Percentiles rank a stretch among this genome's conserved stretches.
phyloP scores from a whole-genome alignment of 345 rosid species.

The Brassica juncea region DNA sequence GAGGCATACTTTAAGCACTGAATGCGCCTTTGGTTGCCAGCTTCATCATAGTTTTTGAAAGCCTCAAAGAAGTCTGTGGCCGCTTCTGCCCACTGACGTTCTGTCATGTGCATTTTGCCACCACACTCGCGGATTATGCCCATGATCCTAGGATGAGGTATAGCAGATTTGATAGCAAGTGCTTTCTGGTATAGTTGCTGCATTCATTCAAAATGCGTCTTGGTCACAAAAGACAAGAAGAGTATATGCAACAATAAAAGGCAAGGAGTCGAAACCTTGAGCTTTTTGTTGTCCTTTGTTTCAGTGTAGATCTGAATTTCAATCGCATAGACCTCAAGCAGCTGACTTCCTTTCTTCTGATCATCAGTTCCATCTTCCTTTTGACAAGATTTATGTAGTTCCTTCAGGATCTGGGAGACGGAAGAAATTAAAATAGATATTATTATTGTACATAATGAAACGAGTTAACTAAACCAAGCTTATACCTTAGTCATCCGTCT shows the following conservation, averaged over 20 bases:
- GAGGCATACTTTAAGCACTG: slow-evolving; percentile 90
- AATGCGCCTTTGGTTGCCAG: slow-evolving; percentile 98
- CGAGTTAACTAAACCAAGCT: slow-evolving; percentile 9
- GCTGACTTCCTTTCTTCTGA: slow-evolving; percentile 99
- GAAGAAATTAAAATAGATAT: background rate
- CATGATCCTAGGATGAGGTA: slow-evolving; percentile 99
- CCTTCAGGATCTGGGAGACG: slow-evolving; percentile 73
- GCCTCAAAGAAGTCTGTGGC: slow-evolving; percentile 99
- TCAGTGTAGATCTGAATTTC: slow-evolving; percentile 98
- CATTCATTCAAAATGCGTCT: slow-evolving; percentile 29
- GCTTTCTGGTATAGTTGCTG: slow-evolving; percentile 99
- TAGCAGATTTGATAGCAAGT: slow-evolving; percentile 97
- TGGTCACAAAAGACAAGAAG: slow-evolving; percentile 15
- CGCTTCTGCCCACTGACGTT: slow-evolving; percentile 98
- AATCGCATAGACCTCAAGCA: slow-evolving; percentile 95
- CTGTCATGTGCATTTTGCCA: slow-evolving; percentile 99
- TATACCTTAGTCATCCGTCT: slow-evolving; percentile 94
- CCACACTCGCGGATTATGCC: slow-evolving; percentile 99
- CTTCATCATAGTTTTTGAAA: slow-evolving; percentile 98
- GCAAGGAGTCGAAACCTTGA: slow-evolving; percentile 55
- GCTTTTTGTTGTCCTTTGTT: slow-evolving; percentile 97
- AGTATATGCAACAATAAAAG: background rate
- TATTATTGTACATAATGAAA: slow-evolving; percentile 4
- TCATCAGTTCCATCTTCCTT: slow-evolving; percentile 98
- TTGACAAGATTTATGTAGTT: slow-evolving; percentile 96